These are phyloP conservation scores for Microbotryum saponariae DNA, from an alignment of 1,284 basidiomycete genomes.

Conservation along the genomic window DNA sequence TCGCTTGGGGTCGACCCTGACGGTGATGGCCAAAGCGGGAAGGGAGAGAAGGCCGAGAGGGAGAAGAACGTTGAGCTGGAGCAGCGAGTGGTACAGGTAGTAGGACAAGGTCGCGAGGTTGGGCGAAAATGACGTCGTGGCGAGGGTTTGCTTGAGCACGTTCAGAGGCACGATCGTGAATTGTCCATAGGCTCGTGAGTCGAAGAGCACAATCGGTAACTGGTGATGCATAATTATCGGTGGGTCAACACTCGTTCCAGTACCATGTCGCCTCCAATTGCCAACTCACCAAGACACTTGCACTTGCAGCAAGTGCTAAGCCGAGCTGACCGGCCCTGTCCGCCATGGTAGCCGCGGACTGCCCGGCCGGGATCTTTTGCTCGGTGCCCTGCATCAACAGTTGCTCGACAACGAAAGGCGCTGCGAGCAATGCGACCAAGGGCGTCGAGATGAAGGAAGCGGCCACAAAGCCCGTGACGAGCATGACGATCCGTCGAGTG, in stretches of 20 bases:
- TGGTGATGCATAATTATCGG: conserved; percentile 38
- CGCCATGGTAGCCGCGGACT: conserved; percentile 14
- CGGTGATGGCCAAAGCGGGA: conserved; percentile 71
- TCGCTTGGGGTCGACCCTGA: conserved; percentile 64
- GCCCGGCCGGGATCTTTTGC: conserved; percentile 48
- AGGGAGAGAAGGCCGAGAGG: conserved; percentile 71
- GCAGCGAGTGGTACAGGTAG: conserved; percentile 74
- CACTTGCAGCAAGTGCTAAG: conserved; percentile 15
- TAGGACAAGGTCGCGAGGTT: conserved; percentile 76
- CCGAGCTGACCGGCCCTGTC: conserved; percentile 14
- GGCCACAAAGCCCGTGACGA: conserved; percentile 59
- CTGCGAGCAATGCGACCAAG: conserved; percentile 72
- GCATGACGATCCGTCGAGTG: conserved; percentile 46
- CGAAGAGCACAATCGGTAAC: conserved; percentile 71
- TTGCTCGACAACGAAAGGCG: conserved; percentile 89
- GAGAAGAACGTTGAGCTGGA: conserved; percentile 87
- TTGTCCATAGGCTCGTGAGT: conserved; percentile 80
- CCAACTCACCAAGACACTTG: conserved; percentile 54
- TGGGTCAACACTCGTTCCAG: neutral
- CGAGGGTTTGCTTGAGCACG: conserved; percentile 85
- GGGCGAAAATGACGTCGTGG: conserved; percentile 58
- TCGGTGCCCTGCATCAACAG: conserved; percentile 70
- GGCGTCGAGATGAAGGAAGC: conserved; percentile 95
- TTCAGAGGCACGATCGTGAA: conserved; percentile 80
- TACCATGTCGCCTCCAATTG: no score